phyloP scores from a whole-genome alignment of 371 early-diverging fungal genomes.

The Mucor lusitanicus region DNA sequence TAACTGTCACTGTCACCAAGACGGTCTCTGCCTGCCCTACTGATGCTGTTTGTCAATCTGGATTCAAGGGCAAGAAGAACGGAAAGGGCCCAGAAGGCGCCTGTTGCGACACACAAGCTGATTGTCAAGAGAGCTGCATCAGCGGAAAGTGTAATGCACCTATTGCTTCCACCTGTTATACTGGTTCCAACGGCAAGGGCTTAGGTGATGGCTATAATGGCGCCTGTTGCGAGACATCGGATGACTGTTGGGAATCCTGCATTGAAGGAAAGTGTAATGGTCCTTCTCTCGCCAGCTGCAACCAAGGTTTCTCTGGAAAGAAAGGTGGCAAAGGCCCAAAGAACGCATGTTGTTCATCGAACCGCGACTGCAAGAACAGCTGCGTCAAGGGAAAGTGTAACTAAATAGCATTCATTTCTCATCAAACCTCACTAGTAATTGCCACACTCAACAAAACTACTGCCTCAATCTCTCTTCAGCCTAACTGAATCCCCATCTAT shows the following conservation, averaged over 20 bases:
- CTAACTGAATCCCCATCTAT: neutral
- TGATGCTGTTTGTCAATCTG: constrained; percentile 1
- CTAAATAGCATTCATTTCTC: constrained; percentile 4
- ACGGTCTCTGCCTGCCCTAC: constrained; percentile 4
- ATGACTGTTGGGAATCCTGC: constrained; percentile 15
- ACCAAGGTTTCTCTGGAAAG: constrained; percentile 13
- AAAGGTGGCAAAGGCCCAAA: constrained; percentile 17
- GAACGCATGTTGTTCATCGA: constrained; percentile 10
- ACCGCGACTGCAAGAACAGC: constrained; percentile 14
- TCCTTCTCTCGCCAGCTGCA: constrained; percentile 8
- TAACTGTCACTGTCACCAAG: constrained; percentile 3
- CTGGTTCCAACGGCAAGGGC: constrained; percentile 3
- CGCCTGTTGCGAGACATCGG: constrained; percentile 10
- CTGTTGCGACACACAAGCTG: constrained; percentile 10
- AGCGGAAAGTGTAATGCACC: constrained; percentile 6
- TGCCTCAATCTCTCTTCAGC: neutral
- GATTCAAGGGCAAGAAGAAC: constrained; percentile 9
- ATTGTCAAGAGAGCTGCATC: constrained; percentile 17
- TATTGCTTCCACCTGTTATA: constrained; percentile 6
- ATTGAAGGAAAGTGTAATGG: constrained; percentile 4
- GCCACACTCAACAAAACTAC: neutral
- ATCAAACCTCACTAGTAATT: neutral
- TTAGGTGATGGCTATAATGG: constrained; percentile 13
- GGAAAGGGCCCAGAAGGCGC: neutral
- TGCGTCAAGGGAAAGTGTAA: constrained; percentile 20